These are phyloP conservation scores for Penicillium soppii DNA, from an alignment of 495 filamentous ascomycete species.

Conservation along the genomic window DNA sequence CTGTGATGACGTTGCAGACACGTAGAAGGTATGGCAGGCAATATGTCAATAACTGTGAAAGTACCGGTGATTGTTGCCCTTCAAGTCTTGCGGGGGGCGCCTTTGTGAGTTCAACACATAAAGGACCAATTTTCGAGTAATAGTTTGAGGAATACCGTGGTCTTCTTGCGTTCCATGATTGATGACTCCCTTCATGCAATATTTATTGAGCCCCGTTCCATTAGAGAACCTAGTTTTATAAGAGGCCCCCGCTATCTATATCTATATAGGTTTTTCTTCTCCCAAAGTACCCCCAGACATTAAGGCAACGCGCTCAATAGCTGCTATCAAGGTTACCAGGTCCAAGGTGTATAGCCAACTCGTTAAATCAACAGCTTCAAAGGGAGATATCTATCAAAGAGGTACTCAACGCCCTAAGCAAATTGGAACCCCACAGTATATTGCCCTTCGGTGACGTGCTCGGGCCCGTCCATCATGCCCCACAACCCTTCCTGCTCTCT, in stretches of 20 bases:
- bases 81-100: not conserved
- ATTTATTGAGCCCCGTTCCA: not conserved
- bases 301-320: not conserved
- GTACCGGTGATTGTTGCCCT: not conserved
- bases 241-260: not conserved
- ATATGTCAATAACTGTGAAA: no score
- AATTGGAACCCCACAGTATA: no score
- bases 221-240: not conserved
- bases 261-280: not conserved
- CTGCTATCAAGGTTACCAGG: conserved; percentile 1
- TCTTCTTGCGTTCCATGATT: not conserved
- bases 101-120: conserved; percentile 3
- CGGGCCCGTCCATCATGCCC: no score
- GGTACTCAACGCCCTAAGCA: no score
- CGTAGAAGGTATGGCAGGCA: no score
- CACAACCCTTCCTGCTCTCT: no score
- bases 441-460: no score
- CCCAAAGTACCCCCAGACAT: not conserved
- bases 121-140: conserved; percentile 1
- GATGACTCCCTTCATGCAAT: not conserved
- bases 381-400: no score
- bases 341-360: no score
- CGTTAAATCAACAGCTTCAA: no score
- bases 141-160: conserved; percentile 1
- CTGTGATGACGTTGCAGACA: no score